Conservation (phyloP, 1,284 basidiomycete genomes). For the Sphagnurus paluster region DNA sequence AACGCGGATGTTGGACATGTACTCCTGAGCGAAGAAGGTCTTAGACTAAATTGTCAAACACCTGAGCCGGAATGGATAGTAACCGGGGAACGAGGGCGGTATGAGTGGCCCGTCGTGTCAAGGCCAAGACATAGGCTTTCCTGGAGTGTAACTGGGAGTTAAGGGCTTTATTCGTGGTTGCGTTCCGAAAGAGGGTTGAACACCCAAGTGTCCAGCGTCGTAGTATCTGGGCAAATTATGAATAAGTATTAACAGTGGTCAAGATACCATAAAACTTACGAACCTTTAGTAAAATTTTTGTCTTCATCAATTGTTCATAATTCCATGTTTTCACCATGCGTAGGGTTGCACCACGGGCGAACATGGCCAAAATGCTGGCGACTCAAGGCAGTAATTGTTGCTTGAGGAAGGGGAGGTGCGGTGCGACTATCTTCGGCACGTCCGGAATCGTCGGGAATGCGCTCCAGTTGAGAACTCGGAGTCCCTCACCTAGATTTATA, state of each 20-base stretch:
- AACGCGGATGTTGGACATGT: slow-evolving; percentile 82
- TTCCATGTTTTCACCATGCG: slow-evolving; percentile 77
- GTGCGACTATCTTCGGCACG: slow-evolving; percentile 70
- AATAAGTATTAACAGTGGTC: not conserved
- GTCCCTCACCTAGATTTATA: slow-evolving; percentile 63
- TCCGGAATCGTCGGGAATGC: slow-evolving; percentile 55
- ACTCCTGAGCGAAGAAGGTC: slow-evolving; percentile 59
- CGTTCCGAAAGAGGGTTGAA: slow-evolving; percentile 68
- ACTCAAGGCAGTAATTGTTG: slow-evolving; percentile 82
- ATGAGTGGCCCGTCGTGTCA: slow-evolving; percentile 88
- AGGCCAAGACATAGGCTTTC: slow-evolving; percentile 81
- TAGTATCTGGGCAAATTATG: slow-evolving; percentile 58
- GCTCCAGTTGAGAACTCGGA: slow-evolving; percentile 75
- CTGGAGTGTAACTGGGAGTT: slow-evolving; percentile 50
- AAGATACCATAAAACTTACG: not conserved
- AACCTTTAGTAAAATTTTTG: slow-evolving; percentile 85
- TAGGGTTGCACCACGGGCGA: slow-evolving; percentile 69
- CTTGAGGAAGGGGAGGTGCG: slow-evolving; percentile 74
- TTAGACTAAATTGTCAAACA: not conserved
- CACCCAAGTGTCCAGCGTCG: slow-evolving; percentile 80
- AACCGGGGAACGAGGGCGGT: slow-evolving; percentile 81
- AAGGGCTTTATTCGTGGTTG: slow-evolving; percentile 51
- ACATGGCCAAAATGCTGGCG: slow-evolving; percentile 94
- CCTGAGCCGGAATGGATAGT: not conserved
- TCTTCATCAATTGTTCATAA: slow-evolving; percentile 77